These are phyloP conservation scores for Gaeumannomyces tritici DNA, from an alignment of 2,329 filamentous ascomycete species.

Conservation along the genomic window DNA sequence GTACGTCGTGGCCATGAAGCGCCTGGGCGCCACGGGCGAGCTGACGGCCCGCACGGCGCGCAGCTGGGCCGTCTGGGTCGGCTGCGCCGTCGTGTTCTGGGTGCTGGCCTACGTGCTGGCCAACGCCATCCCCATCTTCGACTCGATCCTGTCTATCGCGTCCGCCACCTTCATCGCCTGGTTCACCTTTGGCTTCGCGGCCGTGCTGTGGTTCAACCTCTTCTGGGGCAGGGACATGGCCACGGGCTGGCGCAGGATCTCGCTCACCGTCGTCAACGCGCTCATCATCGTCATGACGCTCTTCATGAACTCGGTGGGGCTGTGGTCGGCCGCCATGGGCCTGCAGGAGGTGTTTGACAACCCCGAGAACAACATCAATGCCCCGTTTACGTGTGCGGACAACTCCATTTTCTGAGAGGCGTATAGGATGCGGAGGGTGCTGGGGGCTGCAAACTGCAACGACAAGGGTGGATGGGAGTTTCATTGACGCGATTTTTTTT, in stretches of 20 bases:
- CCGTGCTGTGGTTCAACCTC: conserved; percentile 3
- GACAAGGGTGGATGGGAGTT: too few relatives aligned
- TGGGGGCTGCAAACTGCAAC: too few relatives aligned
- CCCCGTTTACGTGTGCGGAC: neutral
- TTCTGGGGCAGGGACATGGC: neutral
- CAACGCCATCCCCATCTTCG: conserved; percentile 2
- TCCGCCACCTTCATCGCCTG: conserved; percentile 1
- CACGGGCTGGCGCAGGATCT: conserved; percentile 2
- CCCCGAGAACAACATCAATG: conserved; percentile 1
- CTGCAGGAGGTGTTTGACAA: conserved; percentile 1
- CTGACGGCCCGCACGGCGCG: neutral
- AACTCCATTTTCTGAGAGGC: neutral
- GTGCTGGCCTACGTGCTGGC: neutral
- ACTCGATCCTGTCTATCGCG: conserved; percentile 2
- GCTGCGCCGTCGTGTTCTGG: conserved; percentile 1
- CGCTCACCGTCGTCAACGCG: neutral
- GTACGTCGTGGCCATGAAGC: conserved; percentile 2
- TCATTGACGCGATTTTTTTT: too few relatives aligned
- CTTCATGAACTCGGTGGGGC: conserved; percentile 1
- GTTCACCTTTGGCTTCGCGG: conserved; percentile 2
- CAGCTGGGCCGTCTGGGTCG: conserved; percentile 1
- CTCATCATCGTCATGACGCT: neutral
- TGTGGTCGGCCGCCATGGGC: conserved; percentile 1
- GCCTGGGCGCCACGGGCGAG: neutral
- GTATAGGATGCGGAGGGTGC: neutral